A percentile compares a stretch with the other conserved stretches of the same genome.
phyloP scores from a whole-genome alignment of 306 rosid species.

The Corylus avellana region DNA sequence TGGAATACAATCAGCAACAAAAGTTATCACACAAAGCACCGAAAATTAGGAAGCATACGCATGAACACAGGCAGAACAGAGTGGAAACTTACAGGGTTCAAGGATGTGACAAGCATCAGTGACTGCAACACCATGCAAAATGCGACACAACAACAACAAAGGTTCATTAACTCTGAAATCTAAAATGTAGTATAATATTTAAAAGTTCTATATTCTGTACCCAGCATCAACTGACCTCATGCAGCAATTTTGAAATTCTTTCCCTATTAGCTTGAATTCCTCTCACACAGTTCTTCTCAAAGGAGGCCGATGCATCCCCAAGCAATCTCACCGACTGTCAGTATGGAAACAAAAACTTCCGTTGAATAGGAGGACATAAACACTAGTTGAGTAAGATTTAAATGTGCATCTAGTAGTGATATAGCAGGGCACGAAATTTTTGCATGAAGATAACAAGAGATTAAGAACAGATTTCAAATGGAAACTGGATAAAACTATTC shows the following conservation, averaged over 20 bases:
- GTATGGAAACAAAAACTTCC: conserved; percentile 15
- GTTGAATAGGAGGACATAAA: conserved; percentile 3
- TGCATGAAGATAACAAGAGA: conserved; percentile 15
- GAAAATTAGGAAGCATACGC: not conserved
- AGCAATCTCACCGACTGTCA: conserved; percentile 87
- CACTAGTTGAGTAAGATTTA: not conserved
- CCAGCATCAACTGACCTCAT: conserved; percentile 63
- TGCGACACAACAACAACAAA: conserved; percentile 25
- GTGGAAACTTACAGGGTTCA: conserved; percentile 81
- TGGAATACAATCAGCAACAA: conserved; percentile 35
- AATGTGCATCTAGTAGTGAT: conserved; percentile 13
- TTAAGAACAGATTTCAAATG: conserved; percentile 18
- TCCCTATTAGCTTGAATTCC: conserved; percentile 93
- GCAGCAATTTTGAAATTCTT: conserved; percentile 89
- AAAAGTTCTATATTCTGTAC: conserved; percentile 11
- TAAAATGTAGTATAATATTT: conserved; percentile 8
- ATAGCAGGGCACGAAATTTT: conserved; percentile 10
- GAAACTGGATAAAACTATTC: not conserved
- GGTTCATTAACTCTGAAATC: conserved; percentile 38
- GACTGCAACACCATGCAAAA: conserved; percentile 63
- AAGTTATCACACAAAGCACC: conserved; percentile 15
- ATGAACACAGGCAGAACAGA: not conserved
- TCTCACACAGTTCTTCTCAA: conserved; percentile 93
- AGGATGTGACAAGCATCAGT: conserved; percentile 90
- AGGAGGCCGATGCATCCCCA: conserved; percentile 94